Percentiles rank a stretch among this genome's conserved stretches.
These are phyloP conservation scores for Kodamaea sagamina DNA, from an alignment of 805 yeast species.

Conservation along the genomic window DNA sequence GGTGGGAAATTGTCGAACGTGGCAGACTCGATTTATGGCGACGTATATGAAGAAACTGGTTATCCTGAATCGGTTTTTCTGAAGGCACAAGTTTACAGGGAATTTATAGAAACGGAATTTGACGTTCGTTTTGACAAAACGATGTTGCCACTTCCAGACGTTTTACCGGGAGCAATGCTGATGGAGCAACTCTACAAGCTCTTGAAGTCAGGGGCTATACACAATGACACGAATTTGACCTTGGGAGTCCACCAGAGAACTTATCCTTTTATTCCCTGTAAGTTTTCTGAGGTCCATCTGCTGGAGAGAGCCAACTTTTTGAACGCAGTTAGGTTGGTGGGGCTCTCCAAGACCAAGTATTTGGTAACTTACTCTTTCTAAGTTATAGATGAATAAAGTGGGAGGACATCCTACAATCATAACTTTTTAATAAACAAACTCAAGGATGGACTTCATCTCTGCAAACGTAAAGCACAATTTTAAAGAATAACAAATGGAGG, in stretches of 20 bases:
- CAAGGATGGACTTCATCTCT: too few relatives aligned
- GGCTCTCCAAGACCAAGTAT: background rate
- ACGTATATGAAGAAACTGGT: background rate
- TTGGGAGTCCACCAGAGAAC: background rate
- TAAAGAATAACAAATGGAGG: too few relatives aligned
- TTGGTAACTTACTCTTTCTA: too few relatives aligned
- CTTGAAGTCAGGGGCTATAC: conserved; percentile 29
- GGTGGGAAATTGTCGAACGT: conserved; percentile 18
- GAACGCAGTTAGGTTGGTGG: conserved; percentile 10
- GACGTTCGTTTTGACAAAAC: conserved; percentile 11
- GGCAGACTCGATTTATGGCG: conserved; percentile 22
- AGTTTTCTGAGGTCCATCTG: background rate
- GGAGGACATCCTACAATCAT: too few relatives aligned
- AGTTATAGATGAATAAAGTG: too few relatives aligned
- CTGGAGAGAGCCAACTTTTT: conserved; percentile 1
- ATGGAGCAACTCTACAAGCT: conserved; percentile 44
- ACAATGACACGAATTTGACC: conserved; percentile 13
- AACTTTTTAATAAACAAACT: too few relatives aligned
- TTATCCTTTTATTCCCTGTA: background rate
- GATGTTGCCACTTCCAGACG: conserved; percentile 34
- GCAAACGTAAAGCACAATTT: too few relatives aligned
- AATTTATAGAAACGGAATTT: conserved; percentile 17
- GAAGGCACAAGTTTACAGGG: conserved; percentile 21
- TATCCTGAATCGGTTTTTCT: conserved; percentile 13
- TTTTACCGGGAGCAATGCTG: conserved; percentile 55